Evolutionary conservation across 163 green algal species (phyloP).

Genomic region (Scenedesmus sp.): DNA sequence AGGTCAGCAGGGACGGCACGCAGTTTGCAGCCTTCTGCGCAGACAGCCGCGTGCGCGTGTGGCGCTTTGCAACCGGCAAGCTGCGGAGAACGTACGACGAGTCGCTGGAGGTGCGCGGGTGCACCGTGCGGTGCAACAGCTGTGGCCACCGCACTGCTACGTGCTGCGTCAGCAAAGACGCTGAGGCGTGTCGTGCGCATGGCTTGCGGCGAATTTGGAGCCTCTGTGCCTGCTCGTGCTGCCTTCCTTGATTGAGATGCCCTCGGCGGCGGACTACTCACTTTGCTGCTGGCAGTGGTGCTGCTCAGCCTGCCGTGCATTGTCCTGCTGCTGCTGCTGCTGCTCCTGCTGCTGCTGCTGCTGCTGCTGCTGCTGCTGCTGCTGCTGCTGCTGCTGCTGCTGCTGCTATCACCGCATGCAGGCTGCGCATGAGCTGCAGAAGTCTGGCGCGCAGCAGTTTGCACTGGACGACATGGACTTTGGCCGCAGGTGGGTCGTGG

Average conservation of each 20-base stretch:
- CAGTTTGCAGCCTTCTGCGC: constrained; percentile 79
- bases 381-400: background rate
- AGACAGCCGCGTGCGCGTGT: constrained; percentile 91
- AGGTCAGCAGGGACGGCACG: constrained; percentile 76
- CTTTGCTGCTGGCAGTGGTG: no score
- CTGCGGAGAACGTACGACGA: constrained; percentile 93
- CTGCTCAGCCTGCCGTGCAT: no score
- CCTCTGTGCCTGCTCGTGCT: no score
- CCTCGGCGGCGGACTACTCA: no score
- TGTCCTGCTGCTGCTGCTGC: background rate
- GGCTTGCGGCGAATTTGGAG: no score
- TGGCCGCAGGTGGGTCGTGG: constrained; percentile 64
- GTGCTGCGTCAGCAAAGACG: background rate
- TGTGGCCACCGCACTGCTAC: background rate
- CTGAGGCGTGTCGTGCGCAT: no score
- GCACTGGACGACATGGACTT: constrained; percentile 95
- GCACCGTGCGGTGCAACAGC: no score
- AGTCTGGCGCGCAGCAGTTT: constrained; percentile 72
- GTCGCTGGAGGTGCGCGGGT: constrained; percentile 71
- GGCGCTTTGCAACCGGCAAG: constrained; percentile 91
- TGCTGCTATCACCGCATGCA: constrained; percentile 15
- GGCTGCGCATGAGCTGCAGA: constrained; percentile 88
- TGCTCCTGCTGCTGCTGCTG: background rate
- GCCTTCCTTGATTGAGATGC: no score
- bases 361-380: background rate